Conservation (phyloP, 2,329 filamentous ascomycete species). For the Fusarium tricinctum region DNA sequence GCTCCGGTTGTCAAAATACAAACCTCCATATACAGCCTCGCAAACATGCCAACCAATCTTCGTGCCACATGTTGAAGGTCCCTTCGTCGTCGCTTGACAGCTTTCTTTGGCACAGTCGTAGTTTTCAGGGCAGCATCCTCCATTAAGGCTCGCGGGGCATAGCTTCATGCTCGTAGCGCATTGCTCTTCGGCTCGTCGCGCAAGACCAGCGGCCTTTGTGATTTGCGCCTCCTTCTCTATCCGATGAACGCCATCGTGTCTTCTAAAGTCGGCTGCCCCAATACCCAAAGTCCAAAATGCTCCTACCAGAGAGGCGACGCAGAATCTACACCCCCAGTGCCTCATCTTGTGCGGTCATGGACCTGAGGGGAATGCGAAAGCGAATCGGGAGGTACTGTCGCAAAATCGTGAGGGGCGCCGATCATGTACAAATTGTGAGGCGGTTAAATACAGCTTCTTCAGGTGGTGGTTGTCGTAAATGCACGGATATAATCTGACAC, state of each 20-base stretch:
- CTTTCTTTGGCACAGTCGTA: conserved; percentile 64
- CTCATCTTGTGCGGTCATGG: conserved; percentile 42
- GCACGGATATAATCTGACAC: conserved; percentile 8
- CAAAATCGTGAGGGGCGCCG: conserved; percentile 18
- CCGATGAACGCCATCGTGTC: conserved; percentile 52
- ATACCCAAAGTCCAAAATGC: conserved; percentile 40
- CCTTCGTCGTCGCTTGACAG: conserved; percentile 63
- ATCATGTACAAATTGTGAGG: conserved; percentile 30
- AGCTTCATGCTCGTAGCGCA: conserved; percentile 50
- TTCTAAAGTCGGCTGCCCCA: conserved; percentile 49
- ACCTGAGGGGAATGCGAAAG: conserved; percentile 35
- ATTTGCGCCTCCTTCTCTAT: conserved; percentile 50
- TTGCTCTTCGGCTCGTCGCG: conserved; percentile 36
- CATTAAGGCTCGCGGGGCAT: conserved; percentile 58
- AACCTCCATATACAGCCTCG: conserved; percentile 55
- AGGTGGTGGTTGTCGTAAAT: conserved; percentile 18
- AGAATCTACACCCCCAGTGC: conserved; percentile 42
- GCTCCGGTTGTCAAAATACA: conserved; percentile 28
- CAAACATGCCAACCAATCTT: conserved; percentile 58
- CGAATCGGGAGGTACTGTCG: conserved; percentile 14
- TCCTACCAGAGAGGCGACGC: conserved; percentile 35
- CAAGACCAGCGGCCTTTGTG: conserved; percentile 40
- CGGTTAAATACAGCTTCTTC: conserved; percentile 24
- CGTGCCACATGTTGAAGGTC: conserved; percentile 57
- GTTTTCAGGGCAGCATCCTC: conserved; percentile 63